These are phyloP conservation scores for Heliocybe sulcata DNA, from an alignment of 1,284 basidiomycete species.

Conservation along the genomic window DNA sequence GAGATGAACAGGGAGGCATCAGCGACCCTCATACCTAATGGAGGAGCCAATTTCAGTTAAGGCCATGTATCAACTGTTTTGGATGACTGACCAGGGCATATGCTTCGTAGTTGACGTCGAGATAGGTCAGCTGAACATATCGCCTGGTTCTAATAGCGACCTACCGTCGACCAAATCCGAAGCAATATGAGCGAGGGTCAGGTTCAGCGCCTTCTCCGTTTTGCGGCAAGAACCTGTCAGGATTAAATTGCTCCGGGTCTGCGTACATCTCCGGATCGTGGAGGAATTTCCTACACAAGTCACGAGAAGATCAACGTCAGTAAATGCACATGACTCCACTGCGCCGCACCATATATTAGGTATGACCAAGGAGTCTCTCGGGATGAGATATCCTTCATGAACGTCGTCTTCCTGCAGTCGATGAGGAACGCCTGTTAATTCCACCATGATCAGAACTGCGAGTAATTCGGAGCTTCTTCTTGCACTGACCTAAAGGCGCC, in stretches of 20 bases:
- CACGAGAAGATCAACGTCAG: neutral
- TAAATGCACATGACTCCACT: neutral
- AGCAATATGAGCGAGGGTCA: neutral
- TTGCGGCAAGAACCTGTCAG: neutral
- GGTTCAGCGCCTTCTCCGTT: neutral
- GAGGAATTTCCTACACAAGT: neutral
- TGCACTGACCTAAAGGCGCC: neutral
- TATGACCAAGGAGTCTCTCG: conserved; percentile 22
- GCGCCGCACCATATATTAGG: conserved; percentile 12
- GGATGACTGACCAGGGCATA: neutral
- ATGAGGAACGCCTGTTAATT: conserved; percentile 21
- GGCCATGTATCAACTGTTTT: too few species aligned
- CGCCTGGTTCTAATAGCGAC: too few species aligned
- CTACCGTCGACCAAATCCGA: conserved; percentile 2
- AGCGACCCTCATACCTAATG: neutral
- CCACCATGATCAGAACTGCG: neutral
- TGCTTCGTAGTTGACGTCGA: too few species aligned
- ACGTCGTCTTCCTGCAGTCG: conserved; percentile 20
- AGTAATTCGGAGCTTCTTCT: too few species aligned
- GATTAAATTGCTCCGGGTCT: conserved; percentile 1
- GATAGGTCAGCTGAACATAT: too few species aligned
- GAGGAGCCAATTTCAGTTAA: too few species aligned
- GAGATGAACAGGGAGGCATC: neutral
- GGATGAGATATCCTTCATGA: conserved; percentile 26
- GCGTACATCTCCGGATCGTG: neutral